phyloP scores from a whole-genome alignment of 805 yeast species.

The Lachancea thermotolerans region DNA sequence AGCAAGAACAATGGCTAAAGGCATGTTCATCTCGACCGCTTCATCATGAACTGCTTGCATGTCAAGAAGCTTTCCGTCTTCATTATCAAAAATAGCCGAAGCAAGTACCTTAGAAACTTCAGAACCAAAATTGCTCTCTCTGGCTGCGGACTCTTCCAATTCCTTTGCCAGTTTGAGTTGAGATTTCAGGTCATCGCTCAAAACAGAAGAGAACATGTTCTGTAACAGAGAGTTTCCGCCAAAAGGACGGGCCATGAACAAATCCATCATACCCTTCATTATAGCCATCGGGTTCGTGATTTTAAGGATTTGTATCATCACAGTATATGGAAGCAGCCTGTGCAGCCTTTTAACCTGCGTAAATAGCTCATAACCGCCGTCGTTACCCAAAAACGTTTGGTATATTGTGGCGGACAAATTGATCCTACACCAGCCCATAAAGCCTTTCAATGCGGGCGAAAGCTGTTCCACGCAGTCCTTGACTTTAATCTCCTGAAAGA shows the following conservation, averaged over 20 bases:
- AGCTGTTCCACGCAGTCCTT: slow-evolving; percentile 48
- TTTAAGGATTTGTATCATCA: slow-evolving; percentile 69
- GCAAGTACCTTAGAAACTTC: slow-evolving; percentile 28
- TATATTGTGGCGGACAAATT: slow-evolving; percentile 81
- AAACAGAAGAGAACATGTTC: slow-evolving; percentile 60
- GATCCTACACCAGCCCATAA: slow-evolving; percentile 76
- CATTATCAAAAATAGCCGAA: slow-evolving; percentile 31
- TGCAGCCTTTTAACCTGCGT: slow-evolving; percentile 68
- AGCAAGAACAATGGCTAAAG: slow-evolving; percentile 20
- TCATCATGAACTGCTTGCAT: slow-evolving; percentile 29
- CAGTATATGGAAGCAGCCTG: slow-evolving; percentile 67
- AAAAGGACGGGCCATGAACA: slow-evolving; percentile 74
- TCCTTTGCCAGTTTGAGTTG: slow-evolving; percentile 48
- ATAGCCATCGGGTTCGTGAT: slow-evolving; percentile 85
- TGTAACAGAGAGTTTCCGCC: slow-evolving; percentile 66
- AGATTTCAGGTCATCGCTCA: slow-evolving; percentile 67
- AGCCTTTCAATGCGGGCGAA: slow-evolving; percentile 59
- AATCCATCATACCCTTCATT: slow-evolving; percentile 69
- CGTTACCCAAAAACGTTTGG: slow-evolving; percentile 73
- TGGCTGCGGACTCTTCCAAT: slow-evolving; percentile 36
- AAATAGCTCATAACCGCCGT: slow-evolving; percentile 70
- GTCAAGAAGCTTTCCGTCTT: slow-evolving; percentile 23
- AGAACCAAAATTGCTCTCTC: slow-evolving; percentile 17
- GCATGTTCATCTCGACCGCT: slow-evolving; percentile 25
- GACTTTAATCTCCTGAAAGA: slow-evolving; percentile 61